Evolutionary conservation across 2,329 filamentous ascomycete species (phyloP), one percentile per base, ranked within the genome.

Genomic region (Pestalotiopsis sp.): DNA sequence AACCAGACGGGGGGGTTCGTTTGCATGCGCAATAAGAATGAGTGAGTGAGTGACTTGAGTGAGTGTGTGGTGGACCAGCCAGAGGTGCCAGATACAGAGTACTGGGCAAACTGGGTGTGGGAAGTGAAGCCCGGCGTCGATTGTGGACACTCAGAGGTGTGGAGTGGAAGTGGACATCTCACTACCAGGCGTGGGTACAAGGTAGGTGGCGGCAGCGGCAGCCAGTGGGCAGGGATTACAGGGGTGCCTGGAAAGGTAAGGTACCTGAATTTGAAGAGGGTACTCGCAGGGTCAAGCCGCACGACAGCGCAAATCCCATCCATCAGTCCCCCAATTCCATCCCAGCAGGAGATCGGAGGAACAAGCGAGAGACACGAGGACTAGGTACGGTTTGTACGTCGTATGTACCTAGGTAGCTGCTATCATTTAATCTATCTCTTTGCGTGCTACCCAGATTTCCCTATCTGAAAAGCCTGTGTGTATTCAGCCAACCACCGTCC

Each of bases 341-440:
- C 62, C 40, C 48, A 66, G 67, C 44, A 64, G 30, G 65, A 67
- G 67, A 65, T 66, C 64, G 60, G 67, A 59, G n/a, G 58, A 26
- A 58, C 67, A 66, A 68, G 67, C 59, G 65, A 66, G 40, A 66
- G 67, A 59, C 64, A 66, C 61, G 63, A 56, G 13, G 55, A 13
- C 35, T 20, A 20, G 2, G n/a, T 52, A n/a, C n/a, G 20, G 17
- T 6, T 52, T 52, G 44, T n/a, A 17, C 4, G 9, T 52, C 22
- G 44, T n/a, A 17, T 14, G 9, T 17, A 14, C 40, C 17, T 17
- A 17, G 44, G 20, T n/a, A n/a, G 44, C 44, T 52, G 44, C 9
- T 10, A n/a, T 52, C 17, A n/a, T 9, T n/a, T n/a, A n/a, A 17
- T 52, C 44, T 52, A 17, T 52, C 44, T 52, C 20, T 52, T n/a